phyloP scores from a whole-genome alignment of 805 yeast species.

The Lipomyces anomalus region DNA sequence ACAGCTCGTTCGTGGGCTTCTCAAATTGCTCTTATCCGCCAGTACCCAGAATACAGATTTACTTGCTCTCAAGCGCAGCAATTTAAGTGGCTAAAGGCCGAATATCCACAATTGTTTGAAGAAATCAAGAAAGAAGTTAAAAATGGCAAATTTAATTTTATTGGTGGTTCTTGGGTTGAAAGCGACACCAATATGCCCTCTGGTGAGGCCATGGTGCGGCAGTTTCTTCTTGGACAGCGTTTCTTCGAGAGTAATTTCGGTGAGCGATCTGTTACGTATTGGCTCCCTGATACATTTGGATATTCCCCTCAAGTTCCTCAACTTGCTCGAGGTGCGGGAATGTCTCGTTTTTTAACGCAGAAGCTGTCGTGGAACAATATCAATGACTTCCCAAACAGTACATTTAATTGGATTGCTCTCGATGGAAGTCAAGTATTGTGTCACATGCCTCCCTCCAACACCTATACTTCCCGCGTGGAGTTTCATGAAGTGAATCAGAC shows the following conservation, averaged over 20 bases:
- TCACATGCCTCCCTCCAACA: constrained; percentile 97
- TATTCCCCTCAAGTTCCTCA: constrained; percentile 95
- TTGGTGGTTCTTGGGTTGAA: constrained; percentile 98
- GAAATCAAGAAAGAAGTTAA: constrained; percentile 54
- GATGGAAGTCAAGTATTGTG: constrained; percentile 84
- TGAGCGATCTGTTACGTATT: constrained; percentile 63
- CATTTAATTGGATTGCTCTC: constrained; percentile 92
- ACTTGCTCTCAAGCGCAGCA: constrained; percentile 97
- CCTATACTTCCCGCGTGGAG: constrained; percentile 89
- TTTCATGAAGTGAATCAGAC: constrained; percentile 89
- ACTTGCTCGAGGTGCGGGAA: constrained; percentile 78
- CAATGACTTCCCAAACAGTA: constrained; percentile 79
- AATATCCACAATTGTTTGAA: constrained; percentile 75
- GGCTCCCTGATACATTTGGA: constrained; percentile 98
- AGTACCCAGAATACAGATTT: constrained; percentile 87
- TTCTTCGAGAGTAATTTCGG: constrained; percentile 80
- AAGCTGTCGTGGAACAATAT: constrained; percentile 95
- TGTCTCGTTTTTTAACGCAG: constrained; percentile 81
- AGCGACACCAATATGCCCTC: constrained; percentile 93
- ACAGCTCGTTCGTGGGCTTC: constrained; percentile 94
- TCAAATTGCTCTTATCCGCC: constrained; percentile 75
- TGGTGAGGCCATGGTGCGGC: constrained; percentile 87
- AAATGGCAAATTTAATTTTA: constrained; percentile 73
- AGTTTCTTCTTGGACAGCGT: constrained; percentile 83
- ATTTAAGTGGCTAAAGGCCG: constrained; percentile 81